Base-by-base conservation (phyloP, 2,329 filamentous ascomycete species). In the Cadophora gregata region DNA sequence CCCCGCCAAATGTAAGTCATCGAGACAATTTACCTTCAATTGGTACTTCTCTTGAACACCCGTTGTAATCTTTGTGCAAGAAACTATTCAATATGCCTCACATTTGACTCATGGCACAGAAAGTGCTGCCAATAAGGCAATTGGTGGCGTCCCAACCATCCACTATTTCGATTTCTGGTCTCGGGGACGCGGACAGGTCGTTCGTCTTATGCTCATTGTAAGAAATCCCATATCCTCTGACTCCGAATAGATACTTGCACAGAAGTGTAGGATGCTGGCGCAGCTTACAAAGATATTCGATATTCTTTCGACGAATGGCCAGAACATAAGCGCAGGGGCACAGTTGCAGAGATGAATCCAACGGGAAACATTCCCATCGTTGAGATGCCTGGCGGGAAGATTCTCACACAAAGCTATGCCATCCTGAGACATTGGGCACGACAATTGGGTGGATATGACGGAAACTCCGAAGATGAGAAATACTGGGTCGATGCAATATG, bases 101-200 rank as follows among this genome's bases (percentile, higher is more conserved):
- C 55, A 53, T 55, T 38, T 65, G 47, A 65, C 60, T 5, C 65
- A 70, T 60, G 72, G 74, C 63, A 71, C 68, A 8, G 67, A 72
- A 25, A 65, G 70, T 64, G 67, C 70, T 25, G 71, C 70, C 51
- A 77, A 77, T 69, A 69, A 73, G 38, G 74, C 72, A 48, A 75
- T 77, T 50, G 75, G 76, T n/a, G 75, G 75, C 48, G 67, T 77
- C n/a, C 75, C 77, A 8, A 73, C 69, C 3, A 72, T 75, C 21
- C 73, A 77, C 62, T 78, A 77, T 68, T 74, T 75, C 59, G 74
- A 77, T 66, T 77, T 75, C 63, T 66, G 72, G 45, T 77, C 74
- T 24, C 71, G 73, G 16, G 76, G 76, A 25, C 71, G 75, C 12
- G 75, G 75, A 9, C 74, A 78, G 67, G 76, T 73, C 10, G 63